phyloP scores from a whole-genome alignment of 1,139 yeast species.

The Maudiozyma humilis region DNA sequence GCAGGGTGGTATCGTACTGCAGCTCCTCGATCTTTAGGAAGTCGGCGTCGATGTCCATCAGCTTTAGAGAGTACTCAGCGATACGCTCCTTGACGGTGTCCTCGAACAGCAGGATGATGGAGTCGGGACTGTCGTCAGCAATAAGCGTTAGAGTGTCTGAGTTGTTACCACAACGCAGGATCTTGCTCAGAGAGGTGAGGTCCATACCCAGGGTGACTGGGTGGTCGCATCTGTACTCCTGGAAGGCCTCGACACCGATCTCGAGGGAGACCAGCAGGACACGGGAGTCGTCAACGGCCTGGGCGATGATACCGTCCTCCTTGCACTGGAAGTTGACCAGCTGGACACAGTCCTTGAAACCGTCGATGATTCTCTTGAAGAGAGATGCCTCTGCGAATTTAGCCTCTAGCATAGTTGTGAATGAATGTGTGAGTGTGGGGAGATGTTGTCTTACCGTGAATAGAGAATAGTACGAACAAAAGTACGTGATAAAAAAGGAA shows the following conservation, averaged over 20 bases:
- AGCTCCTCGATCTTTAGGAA: constrained; percentile 89
- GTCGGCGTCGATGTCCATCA: constrained; percentile 96
- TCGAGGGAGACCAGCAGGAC: constrained; percentile 83
- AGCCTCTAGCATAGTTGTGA: constrained; percentile 76
- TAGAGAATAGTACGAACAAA: background rate
- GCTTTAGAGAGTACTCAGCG: constrained; percentile 82
- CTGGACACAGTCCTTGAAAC: constrained; percentile 88
- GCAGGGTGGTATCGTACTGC: constrained; percentile 79
- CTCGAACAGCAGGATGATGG: constrained; percentile 75
- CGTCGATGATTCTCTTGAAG: constrained; percentile 84
- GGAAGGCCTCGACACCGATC: constrained; percentile 85
- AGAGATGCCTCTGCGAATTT: constrained; percentile 89
- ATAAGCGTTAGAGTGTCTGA: constrained; percentile 80
- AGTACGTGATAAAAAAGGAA: background rate
- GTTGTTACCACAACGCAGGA: constrained; percentile 84
- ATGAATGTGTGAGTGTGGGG: constrained; percentile 1
- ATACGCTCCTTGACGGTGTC: constrained; percentile 85
- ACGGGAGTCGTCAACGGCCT: constrained; percentile 96
- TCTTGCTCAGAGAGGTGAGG: constrained; percentile 74
- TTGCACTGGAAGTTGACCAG: constrained; percentile 95
- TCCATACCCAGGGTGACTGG: constrained; percentile 89
- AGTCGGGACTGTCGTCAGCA: constrained; percentile 89
- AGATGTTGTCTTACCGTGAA: background rate
- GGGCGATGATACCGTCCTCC: constrained; percentile 88
- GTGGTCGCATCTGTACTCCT: constrained; percentile 91